phyloP scores from a whole-genome alignment of 1,139 yeast species.

The Zygoascus hellenicus region DNA sequence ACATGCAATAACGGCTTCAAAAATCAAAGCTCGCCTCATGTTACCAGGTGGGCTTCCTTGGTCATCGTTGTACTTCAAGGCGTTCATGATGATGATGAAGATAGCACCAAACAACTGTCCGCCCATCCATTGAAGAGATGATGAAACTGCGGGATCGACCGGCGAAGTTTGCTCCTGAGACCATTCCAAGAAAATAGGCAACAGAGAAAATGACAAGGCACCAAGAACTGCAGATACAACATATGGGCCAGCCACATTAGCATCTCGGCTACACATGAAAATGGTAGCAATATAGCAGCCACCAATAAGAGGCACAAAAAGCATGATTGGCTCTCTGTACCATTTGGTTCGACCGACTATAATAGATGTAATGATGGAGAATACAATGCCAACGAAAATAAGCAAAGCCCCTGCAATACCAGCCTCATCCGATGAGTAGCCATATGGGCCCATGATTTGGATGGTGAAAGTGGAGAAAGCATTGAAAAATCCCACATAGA shows the following conservation, averaged over 20 bases:
- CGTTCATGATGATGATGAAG: slow-evolving; percentile 33
- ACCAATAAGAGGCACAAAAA: slow-evolving; percentile 30
- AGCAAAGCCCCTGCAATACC: slow-evolving; percentile 35
- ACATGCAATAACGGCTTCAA: slow-evolving; percentile 32
- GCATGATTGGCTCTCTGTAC: slow-evolving; percentile 23
- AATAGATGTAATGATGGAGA: slow-evolving; percentile 32
- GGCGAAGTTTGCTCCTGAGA: slow-evolving; percentile 35
- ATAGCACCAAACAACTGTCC: slow-evolving; percentile 35
- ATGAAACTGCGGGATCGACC: slow-evolving; percentile 31
- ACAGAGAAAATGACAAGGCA: slow-evolving; percentile 31
- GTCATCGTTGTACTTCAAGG: slow-evolving; percentile 26
- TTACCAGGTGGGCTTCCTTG: slow-evolving; percentile 32
- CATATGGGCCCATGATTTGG: slow-evolving; percentile 35
- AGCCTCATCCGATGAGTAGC: slow-evolving; percentile 32
- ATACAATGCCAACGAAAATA: slow-evolving; percentile 32
- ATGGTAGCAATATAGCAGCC: slow-evolving; percentile 32
- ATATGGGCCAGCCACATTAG: slow-evolving; percentile 31
- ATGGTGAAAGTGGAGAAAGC: slow-evolving; percentile 32
- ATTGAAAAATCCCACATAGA: slow-evolving; percentile 36
- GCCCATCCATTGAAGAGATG: slow-evolving; percentile 32
- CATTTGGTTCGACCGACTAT: slow-evolving; percentile 30
- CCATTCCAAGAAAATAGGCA: slow-evolving; percentile 35
- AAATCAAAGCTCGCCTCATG: slow-evolving; percentile 32
- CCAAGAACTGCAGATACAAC: slow-evolving; percentile 34
- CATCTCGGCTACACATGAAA: slow-evolving; percentile 27